Percentiles rank a stretch among this genome's conserved stretches.
These are phyloP conservation scores for Beauveria asiatica DNA, from an alignment of 2,329 filamentous ascomycete species.

Conservation along the genomic window DNA sequence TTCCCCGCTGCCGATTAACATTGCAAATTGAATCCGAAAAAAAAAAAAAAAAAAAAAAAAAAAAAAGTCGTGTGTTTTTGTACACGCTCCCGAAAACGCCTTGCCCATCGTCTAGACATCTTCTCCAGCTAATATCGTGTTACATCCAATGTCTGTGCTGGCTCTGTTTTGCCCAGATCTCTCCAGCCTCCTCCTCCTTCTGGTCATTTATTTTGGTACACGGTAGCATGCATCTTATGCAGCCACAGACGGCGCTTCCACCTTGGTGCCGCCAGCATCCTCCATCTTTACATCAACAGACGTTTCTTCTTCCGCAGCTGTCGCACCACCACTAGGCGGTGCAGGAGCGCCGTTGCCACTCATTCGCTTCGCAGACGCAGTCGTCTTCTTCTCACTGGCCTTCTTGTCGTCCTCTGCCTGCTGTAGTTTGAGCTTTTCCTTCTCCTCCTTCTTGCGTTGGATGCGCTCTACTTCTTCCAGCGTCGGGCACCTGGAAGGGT, in stretches of 20 bases:
- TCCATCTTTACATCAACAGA: not conserved
- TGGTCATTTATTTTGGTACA: not conserved
- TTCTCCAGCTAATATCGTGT: not conserved
- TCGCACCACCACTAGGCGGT: not conserved
- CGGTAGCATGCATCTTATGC: not conserved
- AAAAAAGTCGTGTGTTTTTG: not conserved
- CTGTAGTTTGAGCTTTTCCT: conserved; percentile 11
- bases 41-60: not conserved
- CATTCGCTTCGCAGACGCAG: not conserved
- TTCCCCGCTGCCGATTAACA: not conserved
- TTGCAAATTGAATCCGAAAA: not conserved
- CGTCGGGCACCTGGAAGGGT: conserved; percentile 22
- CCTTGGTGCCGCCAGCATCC: not conserved
- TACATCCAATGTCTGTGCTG: not conserved
- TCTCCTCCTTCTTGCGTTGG: conserved; percentile 16
- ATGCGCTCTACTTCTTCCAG: conserved; percentile 18
- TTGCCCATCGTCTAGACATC: not conserved
- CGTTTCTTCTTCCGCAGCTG: not conserved
- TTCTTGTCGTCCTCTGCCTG: conserved; percentile 9
- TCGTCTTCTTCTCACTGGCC: conserved; percentile 12
- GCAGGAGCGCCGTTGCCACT: not conserved
- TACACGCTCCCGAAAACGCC: not conserved
- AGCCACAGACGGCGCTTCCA: not conserved
- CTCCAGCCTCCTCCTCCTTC: not conserved
- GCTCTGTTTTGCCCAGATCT: not conserved